These are phyloP conservation scores for Hymenoscyphus albidus DNA, from an alignment of 2,329 filamentous ascomycete species.

Conservation along the genomic window DNA sequence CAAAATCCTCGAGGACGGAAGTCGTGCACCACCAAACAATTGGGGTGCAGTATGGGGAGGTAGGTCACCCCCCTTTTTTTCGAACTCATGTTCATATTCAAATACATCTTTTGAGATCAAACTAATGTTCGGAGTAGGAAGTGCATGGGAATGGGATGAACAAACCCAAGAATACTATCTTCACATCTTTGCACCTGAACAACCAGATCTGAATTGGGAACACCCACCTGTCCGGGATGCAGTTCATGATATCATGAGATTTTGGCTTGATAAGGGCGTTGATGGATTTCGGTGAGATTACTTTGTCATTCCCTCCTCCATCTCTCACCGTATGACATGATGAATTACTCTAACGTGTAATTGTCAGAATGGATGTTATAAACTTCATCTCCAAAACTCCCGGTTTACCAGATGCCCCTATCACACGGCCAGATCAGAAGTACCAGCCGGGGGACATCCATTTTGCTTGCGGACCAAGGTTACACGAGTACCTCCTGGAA, in stretches of 20 bases:
- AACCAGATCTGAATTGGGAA: conserved; percentile 78
- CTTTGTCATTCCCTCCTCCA: neutral
- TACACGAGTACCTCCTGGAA: conserved; percentile 48
- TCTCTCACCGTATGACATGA: neutral
- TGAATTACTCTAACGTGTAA: neutral
- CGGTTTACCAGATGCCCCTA: conserved; percentile 50
- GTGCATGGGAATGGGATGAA: conserved; percentile 53
- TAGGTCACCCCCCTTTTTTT: conserved; percentile 30
- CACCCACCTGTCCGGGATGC: conserved; percentile 61
- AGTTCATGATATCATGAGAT: conserved; percentile 66
- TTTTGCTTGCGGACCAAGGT: conserved; percentile 54
- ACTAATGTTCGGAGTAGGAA: conserved; percentile 18
- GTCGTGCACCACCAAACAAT: conserved; percentile 42
- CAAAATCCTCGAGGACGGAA: conserved; percentile 36
- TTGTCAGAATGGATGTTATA: conserved; percentile 57
- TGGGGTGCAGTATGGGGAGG: conserved; percentile 43
- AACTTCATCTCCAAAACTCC: conserved; percentile 63
- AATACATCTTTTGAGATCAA: neutral
- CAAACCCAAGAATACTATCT: conserved; percentile 51
- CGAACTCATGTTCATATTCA: conserved; percentile 27
- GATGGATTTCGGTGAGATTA: conserved; percentile 44
- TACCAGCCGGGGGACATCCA: conserved; percentile 49
- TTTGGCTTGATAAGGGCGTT: conserved; percentile 66
- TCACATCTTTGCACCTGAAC: conserved; percentile 62
- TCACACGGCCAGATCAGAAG: conserved; percentile 40